A percentile compares a stretch with the other conserved stretches of the same genome.
Evolutionary conservation across 2,329 filamentous ascomycete genomes (phyloP).

Genomic region (Rutstroemia sp.): DNA sequence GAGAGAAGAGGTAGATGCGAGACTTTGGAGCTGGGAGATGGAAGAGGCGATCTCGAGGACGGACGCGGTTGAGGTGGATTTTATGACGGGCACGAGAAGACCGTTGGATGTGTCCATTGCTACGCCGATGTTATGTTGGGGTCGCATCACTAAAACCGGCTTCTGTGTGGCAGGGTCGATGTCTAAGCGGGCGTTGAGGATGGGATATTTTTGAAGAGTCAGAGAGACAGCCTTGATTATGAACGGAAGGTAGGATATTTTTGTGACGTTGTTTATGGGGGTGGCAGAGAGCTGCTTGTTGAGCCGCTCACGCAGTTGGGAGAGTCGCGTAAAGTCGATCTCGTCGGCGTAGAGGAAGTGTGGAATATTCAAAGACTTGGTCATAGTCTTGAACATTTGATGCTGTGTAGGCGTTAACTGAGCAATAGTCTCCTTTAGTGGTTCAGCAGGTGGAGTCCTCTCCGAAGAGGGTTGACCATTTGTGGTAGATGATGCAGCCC

Average conservation of each 20-base stretch:
- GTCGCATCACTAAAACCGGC: conserved; percentile 69
- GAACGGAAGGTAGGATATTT: conserved; percentile 87
- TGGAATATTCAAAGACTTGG: conserved; percentile 79
- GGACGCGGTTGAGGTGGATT: conserved; percentile 69
- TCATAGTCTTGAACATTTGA: conserved; percentile 98
- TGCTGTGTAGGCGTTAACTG: conserved; percentile 72
- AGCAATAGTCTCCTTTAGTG: conserved; percentile 60
- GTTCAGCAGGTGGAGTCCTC: conserved; percentile 15
- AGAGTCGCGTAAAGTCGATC: conserved; percentile 71
- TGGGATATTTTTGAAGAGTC: conserved; percentile 70
- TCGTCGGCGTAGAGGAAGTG: conserved; percentile 95
- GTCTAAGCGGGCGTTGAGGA: conserved; percentile 83
- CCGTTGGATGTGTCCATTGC: conserved; percentile 91
- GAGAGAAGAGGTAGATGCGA: conserved; percentile 70
- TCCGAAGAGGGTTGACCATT: conserved; percentile 16
- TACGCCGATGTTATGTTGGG: conserved; percentile 88
- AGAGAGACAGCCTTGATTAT: conserved; percentile 92
- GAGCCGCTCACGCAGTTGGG: conserved; percentile 63
- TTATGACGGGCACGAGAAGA: conserved; percentile 85
- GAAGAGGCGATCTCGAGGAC: conserved; percentile 74
- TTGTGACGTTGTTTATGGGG: conserved; percentile 39
- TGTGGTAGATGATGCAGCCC: conserved; percentile 33
- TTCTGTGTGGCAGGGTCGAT: conserved; percentile 45
- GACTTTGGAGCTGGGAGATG: conserved; percentile 62
- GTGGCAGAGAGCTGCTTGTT: conserved; percentile 51